Percentiles rank a stretch among this genome's conserved stretches.
Evolutionary conservation across 345 rosid species (phyloP).

Genomic region (Nephelium lappaceum): DNA sequence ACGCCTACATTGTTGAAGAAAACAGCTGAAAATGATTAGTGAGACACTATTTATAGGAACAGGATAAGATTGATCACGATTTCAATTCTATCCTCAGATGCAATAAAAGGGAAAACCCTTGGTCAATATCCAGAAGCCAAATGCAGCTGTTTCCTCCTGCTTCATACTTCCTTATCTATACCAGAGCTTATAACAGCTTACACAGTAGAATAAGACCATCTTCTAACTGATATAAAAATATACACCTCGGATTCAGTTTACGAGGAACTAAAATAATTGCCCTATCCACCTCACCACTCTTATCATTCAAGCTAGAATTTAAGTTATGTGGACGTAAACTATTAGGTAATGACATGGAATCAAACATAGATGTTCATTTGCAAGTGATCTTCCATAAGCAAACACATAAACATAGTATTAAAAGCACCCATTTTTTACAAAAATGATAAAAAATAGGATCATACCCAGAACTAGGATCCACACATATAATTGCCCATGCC

Average conservation of each 20-base stretch:
- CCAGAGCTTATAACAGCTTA: neutral
- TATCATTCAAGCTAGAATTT: neutral
- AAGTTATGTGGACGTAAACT: neutral
- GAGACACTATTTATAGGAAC: neutral
- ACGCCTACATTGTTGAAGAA: constrained; percentile 56
- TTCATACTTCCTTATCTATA: neutral
- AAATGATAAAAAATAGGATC: neutral
- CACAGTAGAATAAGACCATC: constrained; percentile 3
- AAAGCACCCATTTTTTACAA: no score
- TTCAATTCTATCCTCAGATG: neutral
- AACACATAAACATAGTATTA: neutral
- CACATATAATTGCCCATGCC: neutral
- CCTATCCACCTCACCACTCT: neutral
- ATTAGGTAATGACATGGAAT: neutral
- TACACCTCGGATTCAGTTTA: neutral
- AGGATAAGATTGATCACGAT: neutral
- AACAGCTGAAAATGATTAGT: neutral
- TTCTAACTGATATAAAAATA: neutral
- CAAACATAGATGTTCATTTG: neutral
- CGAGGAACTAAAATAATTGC: neutral
- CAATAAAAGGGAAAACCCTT: neutral
- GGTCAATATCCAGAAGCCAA: neutral
- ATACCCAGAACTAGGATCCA: no score
- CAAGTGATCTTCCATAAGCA: neutral
- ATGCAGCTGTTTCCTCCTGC: neutral